Evolutionary conservation across 148 eudicot genomes (phyloP), one percentile per base, ranked within the genome.

Genomic region (Chenopodium berlandieri): DNA sequence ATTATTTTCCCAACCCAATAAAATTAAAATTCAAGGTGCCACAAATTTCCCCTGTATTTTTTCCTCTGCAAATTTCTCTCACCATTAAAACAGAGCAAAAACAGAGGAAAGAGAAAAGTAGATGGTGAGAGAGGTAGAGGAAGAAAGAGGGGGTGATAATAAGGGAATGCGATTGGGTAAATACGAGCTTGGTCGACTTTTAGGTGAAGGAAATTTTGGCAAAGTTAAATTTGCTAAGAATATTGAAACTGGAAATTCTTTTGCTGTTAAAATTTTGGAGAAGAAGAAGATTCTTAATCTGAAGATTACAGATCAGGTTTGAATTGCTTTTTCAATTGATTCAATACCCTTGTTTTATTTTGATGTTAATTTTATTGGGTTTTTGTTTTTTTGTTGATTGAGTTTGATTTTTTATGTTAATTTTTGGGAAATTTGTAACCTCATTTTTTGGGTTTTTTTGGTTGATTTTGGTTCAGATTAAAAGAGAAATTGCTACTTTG

Each of bases 161-260:
- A 76, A 76, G 88, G 90, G 89, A 87, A 91, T 90, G 92, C 91
- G 88, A 84, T 71, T 93, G 34, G 98, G 97, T 27, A 92, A 93
- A 82, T 95, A 95, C 85, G 92, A 92, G 74, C 79, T 95, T 58
- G 98, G 98, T 7, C 89, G 85, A 82, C 88, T 92, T 44, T 76
- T 95, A 2, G 98, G 98, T 6, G 97, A 95, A 80, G 98, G 98
- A 10, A 92, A 95, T 69, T 95, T 93, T 68, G 98, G 97, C 0
- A 95, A 92, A 79, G 98, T 95, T 23, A 95, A 93, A 78, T 88
- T 81, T 81, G 98, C 98, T 22, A 87, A 32, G 63, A 84, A 95
- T 70, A 31, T 86, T 30, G 83, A 92, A 75, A 83, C 97, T 62
- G 98, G 97, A 1, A 80, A 83, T 19, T 62, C 90, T 19, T 93